Base-by-base conservation (phyloP, 345 rosid species). In the Dipteronia dyeriana region DNA sequence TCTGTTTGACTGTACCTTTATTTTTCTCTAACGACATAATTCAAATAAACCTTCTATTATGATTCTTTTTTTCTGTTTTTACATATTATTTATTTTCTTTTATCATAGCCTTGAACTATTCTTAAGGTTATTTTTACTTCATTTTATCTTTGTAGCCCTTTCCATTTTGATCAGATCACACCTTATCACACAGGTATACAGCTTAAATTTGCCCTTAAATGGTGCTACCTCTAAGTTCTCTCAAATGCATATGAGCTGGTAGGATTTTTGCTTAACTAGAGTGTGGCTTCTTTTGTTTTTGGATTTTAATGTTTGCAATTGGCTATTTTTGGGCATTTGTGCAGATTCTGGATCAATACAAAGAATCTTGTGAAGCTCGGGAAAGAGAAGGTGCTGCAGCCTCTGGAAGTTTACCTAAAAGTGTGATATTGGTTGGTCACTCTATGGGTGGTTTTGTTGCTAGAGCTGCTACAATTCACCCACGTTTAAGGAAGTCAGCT, bases 381-480 rank as follows among this genome's bases (percentile, higher is more conserved):
- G 89, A 86, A 78, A 91, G 79, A 75, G 97, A 94, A 81, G 92
- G 97, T 70, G 91, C 92, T 57, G 95, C 95, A 47, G 72, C 80
- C 26, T 87, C 91, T 68, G 87, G 88, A 77, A 88, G 72, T 70
- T 78, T 90, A 86, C 99, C 99, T 41, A 84, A 79, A 73, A 91
- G 85, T 87, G 98, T 96, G 76, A 92, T 96, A 79, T 85, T 96
- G 88, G 93, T 96, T 82, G 99, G 98, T 65, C 99, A 96, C 83
- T 96, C 99, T 70, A 92, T 96, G 95, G 99, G 99, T 82, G 99
- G 99, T 74, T 94, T 96, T 86, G 98, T 96, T 84, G 97, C 99
- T 77, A 91, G 99, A 90, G 98, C 99, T 78, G 98, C 97, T 76
- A 84, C 89, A 5, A 81, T 92, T 77, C 98, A 96, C 82, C 98